Percentiles rank a stretch among this genome's conserved stretches.
These are phyloP conservation scores for Knoxia roxburghii DNA, from an alignment of 257 asterid genomes.

Conservation along the genomic window DNA sequence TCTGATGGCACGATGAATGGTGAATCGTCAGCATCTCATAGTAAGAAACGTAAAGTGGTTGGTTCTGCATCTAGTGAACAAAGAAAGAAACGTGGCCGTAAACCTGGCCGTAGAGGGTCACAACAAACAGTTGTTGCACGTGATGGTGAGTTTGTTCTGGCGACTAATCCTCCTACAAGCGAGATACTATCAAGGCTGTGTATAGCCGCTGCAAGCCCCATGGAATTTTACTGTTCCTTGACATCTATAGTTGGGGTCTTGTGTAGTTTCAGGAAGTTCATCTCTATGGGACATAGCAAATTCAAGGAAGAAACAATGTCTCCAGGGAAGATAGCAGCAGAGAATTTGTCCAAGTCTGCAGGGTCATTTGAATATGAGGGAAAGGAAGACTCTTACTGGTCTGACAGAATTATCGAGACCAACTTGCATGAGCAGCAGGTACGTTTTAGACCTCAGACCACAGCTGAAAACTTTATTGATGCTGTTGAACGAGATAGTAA, in stretches of 20 bases:
- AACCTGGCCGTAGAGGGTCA: slow-evolving; percentile 4
- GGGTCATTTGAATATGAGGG: slow-evolving; percentile 31
- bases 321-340: slow-evolving; percentile 15
- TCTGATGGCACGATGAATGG: slow-evolving; percentile 16
- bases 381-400: slow-evolving; percentile 57
- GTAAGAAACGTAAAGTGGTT: slow-evolving; percentile 16
- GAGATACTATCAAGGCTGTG: slow-evolving; percentile 49
- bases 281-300: slow-evolving; percentile 24
- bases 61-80: slow-evolving; percentile 11
- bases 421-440: slow-evolving; percentile 34
- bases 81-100: slow-evolving; percentile 5
- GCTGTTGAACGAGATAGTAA: slow-evolving; percentile 20
- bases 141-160: slow-evolving; percentile 4
- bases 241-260: slow-evolving; percentile 34
- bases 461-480: slow-evolving; percentile 15
- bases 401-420: slow-evolving; percentile 45
- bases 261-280: slow-evolving; percentile 40
- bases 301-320: slow-evolving; percentile 4
- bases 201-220: slow-evolving; percentile 47
- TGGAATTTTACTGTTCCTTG: slow-evolving; percentile 29
- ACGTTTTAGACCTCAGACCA: slow-evolving; percentile 23
- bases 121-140: not conserved
- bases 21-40: slow-evolving; percentile 17
- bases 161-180: slow-evolving; percentile 25
- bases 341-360: slow-evolving; percentile 20